Evolutionary conservation across 1,284 basidiomycete species (phyloP).

Genomic region (Leccinum huronense): DNA sequence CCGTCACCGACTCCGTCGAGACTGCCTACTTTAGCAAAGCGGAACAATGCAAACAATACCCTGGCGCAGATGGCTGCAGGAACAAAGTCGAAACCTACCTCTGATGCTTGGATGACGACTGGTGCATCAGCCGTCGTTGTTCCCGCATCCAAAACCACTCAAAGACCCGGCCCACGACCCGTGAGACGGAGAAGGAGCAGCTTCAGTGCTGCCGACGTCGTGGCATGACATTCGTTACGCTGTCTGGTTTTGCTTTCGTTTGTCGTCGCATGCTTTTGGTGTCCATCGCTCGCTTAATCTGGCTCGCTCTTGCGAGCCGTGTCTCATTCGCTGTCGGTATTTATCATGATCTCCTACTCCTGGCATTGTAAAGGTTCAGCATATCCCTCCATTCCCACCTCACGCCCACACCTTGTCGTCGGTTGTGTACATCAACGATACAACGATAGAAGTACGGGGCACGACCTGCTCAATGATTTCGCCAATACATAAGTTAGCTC

Average conservation of each 20-base stretch:
- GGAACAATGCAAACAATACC: slow-evolving; percentile 49
- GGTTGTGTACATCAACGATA: slow-evolving; percentile 23
- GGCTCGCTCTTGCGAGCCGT: slow-evolving; percentile 2
- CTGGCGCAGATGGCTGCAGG: slow-evolving; percentile 50
- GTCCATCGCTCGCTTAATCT: slow-evolving; percentile 10
- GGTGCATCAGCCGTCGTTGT: slow-evolving; percentile 67
- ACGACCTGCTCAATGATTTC: slow-evolving; percentile 7
- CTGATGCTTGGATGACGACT: slow-evolving; percentile 71
- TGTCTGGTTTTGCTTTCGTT: slow-evolving; percentile 16
- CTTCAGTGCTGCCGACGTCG: slow-evolving; percentile 77
- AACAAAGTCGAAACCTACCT: slow-evolving; percentile 35
- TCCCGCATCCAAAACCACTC: slow-evolving; percentile 59
- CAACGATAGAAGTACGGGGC: slow-evolving; percentile 17
- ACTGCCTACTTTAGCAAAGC: slow-evolving; percentile 66
- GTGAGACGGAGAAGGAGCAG: slow-evolving; percentile 75
- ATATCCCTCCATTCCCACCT: slow-evolving; percentile 16
- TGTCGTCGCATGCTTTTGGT: slow-evolving; percentile 9
- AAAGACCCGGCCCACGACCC: slow-evolving; percentile 65
- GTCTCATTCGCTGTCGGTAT: slow-evolving; percentile 23
- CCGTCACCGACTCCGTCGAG: slow-evolving; percentile 69
- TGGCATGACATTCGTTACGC: slow-evolving; percentile 47
- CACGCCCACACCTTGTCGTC: slow-evolving; percentile 14
- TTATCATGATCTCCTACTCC: slow-evolving; percentile 30
- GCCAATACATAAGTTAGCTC: neutral
- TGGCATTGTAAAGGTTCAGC: slow-evolving; percentile 35